Base-by-base conservation (phyloP, 495 filamentous ascomycete species). In the Cairneyella variabilis region DNA sequence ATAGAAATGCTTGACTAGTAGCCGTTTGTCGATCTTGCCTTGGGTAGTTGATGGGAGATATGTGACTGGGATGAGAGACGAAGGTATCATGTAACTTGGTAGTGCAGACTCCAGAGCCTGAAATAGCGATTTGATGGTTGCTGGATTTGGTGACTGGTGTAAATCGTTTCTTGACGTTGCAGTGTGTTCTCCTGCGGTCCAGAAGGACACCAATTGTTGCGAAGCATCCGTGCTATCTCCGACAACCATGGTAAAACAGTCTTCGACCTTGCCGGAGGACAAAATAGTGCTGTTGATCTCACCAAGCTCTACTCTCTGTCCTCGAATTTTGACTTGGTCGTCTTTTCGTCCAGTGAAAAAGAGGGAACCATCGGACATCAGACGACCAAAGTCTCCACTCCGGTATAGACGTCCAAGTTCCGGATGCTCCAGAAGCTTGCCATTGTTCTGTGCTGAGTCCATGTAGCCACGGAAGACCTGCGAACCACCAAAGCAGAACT, bases 401-500 rank as follows among this genome's bases (percentile, higher is more conserved):
- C 84, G 76, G 60, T 89, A 91, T 0, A 92, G 62, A 4, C 80
- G 75, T 2, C 89, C 89, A 64, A 75, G 83, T 11, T 64, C 56
- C 0, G 82, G 75, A 60, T 91, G 86, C 0, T 80, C 53, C 40
- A 91, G 72, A 56, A 92, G 84, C 51, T 77, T 86, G 2, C 67
- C 63, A 0, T 68, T 61, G 1, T 78, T 84, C 26, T 86, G 66
- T 3, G 76, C 72, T 1, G 73, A 70, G 41, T 78, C 75, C 28
- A 91, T 70, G 61, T 92, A 92, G 4, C 85, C 88, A n/a, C 76
- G 72, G 44, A 80, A 84, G 27, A 91, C 76, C 69, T 92, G 88
- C 40, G 84, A 80, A 0, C 89, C 89, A n/a, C 87, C 89, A 64
- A 91, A 90, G 57, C 82, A 89, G n/a, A 92, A 66, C 64, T 92